phyloP scores from a whole-genome alignment of 768 basidiomycete genomes.

The Psilocybe cubensis region DNA sequence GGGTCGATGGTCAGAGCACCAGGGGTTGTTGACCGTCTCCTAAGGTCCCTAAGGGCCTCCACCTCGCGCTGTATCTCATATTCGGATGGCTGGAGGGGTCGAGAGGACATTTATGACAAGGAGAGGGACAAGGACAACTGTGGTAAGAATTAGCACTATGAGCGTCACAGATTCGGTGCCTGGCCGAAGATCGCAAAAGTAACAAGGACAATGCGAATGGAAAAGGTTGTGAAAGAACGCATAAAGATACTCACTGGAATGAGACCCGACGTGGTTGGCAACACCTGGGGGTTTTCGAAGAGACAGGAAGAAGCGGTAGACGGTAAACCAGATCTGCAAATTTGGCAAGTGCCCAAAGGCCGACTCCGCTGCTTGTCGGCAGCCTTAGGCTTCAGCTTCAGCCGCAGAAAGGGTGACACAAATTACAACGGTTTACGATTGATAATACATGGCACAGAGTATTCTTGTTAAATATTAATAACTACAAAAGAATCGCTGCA shows the following conservation, averaged over 20 bases:
- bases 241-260: neutral
- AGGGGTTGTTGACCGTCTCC: slow-evolving; percentile 81
- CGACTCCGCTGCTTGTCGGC: slow-evolving; percentile 29
- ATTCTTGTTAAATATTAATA: neutral
- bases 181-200: slow-evolving; percentile 7
- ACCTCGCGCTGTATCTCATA: slow-evolving; percentile 89
- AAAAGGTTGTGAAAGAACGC: neutral
- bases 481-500: neutral
- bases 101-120: slow-evolving; percentile 38
- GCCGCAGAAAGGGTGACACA: neutral
- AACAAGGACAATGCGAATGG: neutral
- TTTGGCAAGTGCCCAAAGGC: slow-evolving; percentile 16
- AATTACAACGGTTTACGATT: neutral
- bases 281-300: slow-evolving; percentile 2
- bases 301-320: neutral
- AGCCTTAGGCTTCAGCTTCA: slow-evolving; percentile 7
- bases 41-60: slow-evolving; percentile 82
- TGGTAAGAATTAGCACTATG: slow-evolving; percentile 10
- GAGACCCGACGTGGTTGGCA: slow-evolving; percentile 5
- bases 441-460: neutral
- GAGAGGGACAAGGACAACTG: slow-evolving; percentile 10
- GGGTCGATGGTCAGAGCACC: slow-evolving; percentile 88
- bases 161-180: slow-evolving; percentile 13
- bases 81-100: slow-evolving; percentile 74
- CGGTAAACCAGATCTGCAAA: slow-evolving; percentile 14